These are phyloP conservation scores for Mycena belliarum DNA, from an alignment of 768 basidiomycete species.

Conservation along the genomic window DNA sequence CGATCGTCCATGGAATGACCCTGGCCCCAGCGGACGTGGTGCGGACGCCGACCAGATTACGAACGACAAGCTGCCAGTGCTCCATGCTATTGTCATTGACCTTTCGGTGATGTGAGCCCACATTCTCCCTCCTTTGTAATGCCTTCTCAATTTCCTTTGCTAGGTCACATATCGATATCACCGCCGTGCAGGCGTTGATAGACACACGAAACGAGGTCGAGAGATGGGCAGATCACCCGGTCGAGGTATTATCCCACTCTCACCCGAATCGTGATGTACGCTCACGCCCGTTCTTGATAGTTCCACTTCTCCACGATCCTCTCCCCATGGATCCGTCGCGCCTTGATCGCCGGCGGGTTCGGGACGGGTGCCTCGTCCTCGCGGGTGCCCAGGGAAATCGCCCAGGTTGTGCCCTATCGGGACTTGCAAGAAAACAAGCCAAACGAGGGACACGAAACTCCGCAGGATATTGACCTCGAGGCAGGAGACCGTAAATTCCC, in stretches of 20 bases:
- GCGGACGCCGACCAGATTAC: conserved; percentile 46
- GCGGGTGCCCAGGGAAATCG: conserved; percentile 60
- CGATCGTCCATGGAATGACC: conserved; percentile 95
- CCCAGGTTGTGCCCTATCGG: conserved; percentile 71
- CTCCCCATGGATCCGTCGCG: conserved; percentile 92
- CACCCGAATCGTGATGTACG: background rate
- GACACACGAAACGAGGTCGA: conserved; percentile 89
- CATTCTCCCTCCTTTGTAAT: background rate
- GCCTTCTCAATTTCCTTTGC: background rate
- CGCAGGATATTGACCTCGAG: conserved; percentile 34
- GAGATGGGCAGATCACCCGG: conserved; percentile 74
- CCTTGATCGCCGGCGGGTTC: conserved; percentile 87
- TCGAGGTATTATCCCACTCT: conserved; percentile 50
- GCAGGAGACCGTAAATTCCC: conserved; percentile 29
- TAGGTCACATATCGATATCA: conserved; percentile 88
- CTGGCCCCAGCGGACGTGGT: conserved; percentile 61
- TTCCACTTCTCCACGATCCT: conserved; percentile 95
- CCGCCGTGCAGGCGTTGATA: conserved; percentile 86
- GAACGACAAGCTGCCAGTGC: conserved; percentile 58
- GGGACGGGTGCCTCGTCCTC: conserved; percentile 61
- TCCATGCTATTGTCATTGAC: conserved; percentile 90
- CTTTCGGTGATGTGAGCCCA: conserved; percentile 74
- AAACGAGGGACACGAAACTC: conserved; percentile 27
- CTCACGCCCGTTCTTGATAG: conserved; percentile 36
- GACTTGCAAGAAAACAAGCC: conserved; percentile 36